Evolutionary conservation across 495 filamentous ascomycete species (phyloP).

Genomic region (Wilcoxina mikolae): DNA sequence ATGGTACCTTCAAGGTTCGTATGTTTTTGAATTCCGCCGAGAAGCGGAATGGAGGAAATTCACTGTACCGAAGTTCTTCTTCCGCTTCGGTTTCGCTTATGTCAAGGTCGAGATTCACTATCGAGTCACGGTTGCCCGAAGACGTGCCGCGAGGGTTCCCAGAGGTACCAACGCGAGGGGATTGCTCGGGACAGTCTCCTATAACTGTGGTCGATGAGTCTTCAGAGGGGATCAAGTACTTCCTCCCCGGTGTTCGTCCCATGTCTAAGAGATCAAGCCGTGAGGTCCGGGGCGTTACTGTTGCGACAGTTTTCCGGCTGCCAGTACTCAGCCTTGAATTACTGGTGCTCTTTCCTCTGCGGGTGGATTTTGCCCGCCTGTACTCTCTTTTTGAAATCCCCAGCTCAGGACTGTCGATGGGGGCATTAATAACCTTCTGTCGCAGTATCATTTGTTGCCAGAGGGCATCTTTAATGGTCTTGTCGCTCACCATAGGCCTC

Average conservation of each 20-base stretch:
- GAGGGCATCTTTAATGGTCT: conserved; percentile 40
- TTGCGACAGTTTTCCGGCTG: neutral
- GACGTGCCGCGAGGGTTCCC: conserved; percentile 7
- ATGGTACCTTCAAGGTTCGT: conserved; percentile 39
- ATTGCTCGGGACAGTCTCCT: conserved; percentile 33
- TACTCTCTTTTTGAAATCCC: conserved; percentile 30
- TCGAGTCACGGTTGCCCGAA: neutral
- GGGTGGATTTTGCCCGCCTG: neutral
- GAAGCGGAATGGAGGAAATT: conserved; percentile 46
- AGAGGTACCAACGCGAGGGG: conserved; percentile 21
- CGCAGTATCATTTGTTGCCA: conserved; percentile 42
- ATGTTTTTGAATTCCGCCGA: conserved; percentile 45
- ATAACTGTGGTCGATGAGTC: conserved; percentile 43
- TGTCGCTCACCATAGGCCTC: conserved; percentile 38
- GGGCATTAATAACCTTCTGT: conserved; percentile 41
- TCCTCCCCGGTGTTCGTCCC: conserved; percentile 21
- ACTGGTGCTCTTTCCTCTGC: too few species aligned
- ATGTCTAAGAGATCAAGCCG: neutral
- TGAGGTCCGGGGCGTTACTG: neutral
- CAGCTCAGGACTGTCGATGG: conserved; percentile 30
- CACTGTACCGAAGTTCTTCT: conserved; percentile 34
- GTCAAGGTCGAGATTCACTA: neutral
- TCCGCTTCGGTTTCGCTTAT: neutral
- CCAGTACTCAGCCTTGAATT: neutral
- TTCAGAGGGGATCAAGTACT: conserved; percentile 44